Evolutionary conservation across 352 stramenopile species (phyloP).

Genomic region (Pythium grandisporangium): DNA sequence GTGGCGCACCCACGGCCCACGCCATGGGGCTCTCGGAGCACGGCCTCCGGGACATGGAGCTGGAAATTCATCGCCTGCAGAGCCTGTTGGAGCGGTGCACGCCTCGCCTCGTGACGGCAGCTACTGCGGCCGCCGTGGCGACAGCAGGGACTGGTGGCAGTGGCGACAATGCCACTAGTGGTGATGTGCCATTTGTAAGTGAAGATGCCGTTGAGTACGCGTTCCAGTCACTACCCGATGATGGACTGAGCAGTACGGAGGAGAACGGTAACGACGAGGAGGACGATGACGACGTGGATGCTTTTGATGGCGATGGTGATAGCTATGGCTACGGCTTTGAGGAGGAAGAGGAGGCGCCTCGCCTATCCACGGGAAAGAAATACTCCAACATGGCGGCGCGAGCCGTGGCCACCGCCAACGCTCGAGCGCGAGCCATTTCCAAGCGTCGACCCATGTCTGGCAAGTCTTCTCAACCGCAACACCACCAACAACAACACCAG

Average conservation of each 20-base stretch:
- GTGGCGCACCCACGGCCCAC: slow-evolving; percentile 73
- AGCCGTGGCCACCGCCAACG: slow-evolving; percentile 35
- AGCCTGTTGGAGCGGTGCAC: slow-evolving; percentile 53
- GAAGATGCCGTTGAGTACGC: slow-evolving; percentile 44
- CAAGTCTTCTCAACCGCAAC: too few species aligned
- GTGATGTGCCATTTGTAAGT: slow-evolving; percentile 24
- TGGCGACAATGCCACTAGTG: slow-evolving; percentile 14
- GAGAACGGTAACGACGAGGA: slow-evolving; percentile 22
- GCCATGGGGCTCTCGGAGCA: slow-evolving; percentile 67
- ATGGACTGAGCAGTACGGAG: too few species aligned
- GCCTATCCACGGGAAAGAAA: slow-evolving; percentile 16
- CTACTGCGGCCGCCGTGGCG: too few species aligned
- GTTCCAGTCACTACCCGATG: slow-evolving; percentile 41
- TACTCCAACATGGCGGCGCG: slow-evolving; percentile 49
- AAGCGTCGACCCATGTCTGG: too few species aligned
- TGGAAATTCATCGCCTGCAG: slow-evolving; percentile 64
- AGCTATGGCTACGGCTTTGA: neutral
- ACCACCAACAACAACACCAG: too few species aligned
- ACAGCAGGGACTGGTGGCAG: too few species aligned
- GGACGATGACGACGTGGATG: slow-evolving; percentile 12
- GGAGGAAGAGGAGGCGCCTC: too few species aligned
- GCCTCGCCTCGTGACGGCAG: slow-evolving; percentile 19
- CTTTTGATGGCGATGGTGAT: neutral
- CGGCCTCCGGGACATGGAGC: slow-evolving; percentile 74
- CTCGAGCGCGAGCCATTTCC: slow-evolving; percentile 32